A percentile compares a stretch with the other conserved stretches of the same genome.
These are phyloP conservation scores for Blastobotrys robertii DNA, from an alignment of 805 yeast species.

Conservation along the genomic window DNA sequence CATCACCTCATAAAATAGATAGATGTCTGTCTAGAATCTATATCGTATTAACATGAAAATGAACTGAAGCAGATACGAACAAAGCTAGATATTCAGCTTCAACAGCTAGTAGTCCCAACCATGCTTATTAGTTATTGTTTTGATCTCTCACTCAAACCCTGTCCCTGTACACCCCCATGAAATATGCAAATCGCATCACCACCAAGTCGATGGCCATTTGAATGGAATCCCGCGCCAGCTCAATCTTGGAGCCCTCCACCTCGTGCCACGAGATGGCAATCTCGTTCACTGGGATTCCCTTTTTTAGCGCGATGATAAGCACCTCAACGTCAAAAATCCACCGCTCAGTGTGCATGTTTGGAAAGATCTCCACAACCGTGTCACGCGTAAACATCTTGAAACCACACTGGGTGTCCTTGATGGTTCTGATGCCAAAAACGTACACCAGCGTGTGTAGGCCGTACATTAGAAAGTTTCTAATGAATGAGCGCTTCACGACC, in stretches of 20 bases:
- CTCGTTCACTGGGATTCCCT: slow-evolving; percentile 58
- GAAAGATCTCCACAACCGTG: slow-evolving; percentile 61
- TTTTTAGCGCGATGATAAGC: slow-evolving; percentile 66
- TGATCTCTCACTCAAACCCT: too few species aligned
- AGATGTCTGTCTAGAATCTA: too few species aligned
- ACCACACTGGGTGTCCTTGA: slow-evolving; percentile 96
- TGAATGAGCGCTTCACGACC: slow-evolving; percentile 83
- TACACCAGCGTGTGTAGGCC: slow-evolving; percentile 80
- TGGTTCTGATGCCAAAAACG: slow-evolving; percentile 77
- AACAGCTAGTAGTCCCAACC: too few species aligned
- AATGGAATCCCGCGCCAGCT: slow-evolving; percentile 79
- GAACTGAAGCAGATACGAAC: too few species aligned
- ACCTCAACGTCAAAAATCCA: slow-evolving; percentile 98
- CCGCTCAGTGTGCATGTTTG: slow-evolving; percentile 90
- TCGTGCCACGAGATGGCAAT: slow-evolving; percentile 94
- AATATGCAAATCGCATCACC: slow-evolving; percentile 79
- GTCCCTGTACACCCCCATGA: slow-evolving; percentile 61
- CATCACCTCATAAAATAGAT: too few species aligned
- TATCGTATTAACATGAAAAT: too few species aligned
- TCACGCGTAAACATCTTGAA: slow-evolving; percentile 79
- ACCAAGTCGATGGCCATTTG: slow-evolving; percentile 91
- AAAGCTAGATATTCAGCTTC: too few species aligned
- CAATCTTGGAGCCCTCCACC: slow-evolving; percentile 90
- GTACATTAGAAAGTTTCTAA: slow-evolving; percentile 88
- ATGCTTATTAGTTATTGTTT: too few species aligned